Evolutionary conservation across 192 early-diverging fungal genomes (phyloP), one percentile per base, ranked within the genome.

Genomic region (Fimicolochytrium jonesii): DNA sequence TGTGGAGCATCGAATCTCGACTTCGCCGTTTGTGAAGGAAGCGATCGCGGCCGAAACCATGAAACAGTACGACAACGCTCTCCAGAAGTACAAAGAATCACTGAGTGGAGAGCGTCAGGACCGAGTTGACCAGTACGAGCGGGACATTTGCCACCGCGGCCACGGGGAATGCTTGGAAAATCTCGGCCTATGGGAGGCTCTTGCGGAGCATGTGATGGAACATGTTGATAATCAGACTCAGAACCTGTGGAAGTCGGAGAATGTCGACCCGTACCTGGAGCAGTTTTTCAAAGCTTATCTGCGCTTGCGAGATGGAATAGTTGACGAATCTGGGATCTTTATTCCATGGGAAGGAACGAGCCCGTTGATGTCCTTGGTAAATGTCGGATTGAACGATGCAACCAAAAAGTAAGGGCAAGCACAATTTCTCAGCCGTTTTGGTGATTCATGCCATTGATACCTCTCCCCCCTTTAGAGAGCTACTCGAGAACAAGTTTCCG

Each of bases 11-110:
- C 74, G 79, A 22, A 75, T 87, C 39, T 77, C 83, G 13, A 70
- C 75, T 0, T 68, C 63, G 30, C 59, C 63, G 13, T 60, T 56
- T 25, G 76, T 82, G 1, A 83, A 77, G 49, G 77, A 73, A 22
- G 89, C 88, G 17, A 83, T 90, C 22, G 66, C 77, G 18, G 77
- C 82, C 18, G 84, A 90, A 56, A 64, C 80, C 6, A 28, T 76
- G 2, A 85, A 85, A 9, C 73, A 87, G 43, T 86, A 77, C 35
- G 78, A 76, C 3, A 32, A 53, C 3, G 88, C 89, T 7, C 34
- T 66, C 47, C 7, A 17, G 28, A 36, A 35, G 1, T 71, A 66
- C 43, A 58, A 54, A 20, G 47, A 56, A 22, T 37, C 41, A 7
- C 28, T 59, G 56, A 51, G 17, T 11, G 15, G 32, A 52, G 66